Evolutionary conservation across 441 rosid genomes (phyloP).

Genomic region (Omphalea diandra): DNA sequence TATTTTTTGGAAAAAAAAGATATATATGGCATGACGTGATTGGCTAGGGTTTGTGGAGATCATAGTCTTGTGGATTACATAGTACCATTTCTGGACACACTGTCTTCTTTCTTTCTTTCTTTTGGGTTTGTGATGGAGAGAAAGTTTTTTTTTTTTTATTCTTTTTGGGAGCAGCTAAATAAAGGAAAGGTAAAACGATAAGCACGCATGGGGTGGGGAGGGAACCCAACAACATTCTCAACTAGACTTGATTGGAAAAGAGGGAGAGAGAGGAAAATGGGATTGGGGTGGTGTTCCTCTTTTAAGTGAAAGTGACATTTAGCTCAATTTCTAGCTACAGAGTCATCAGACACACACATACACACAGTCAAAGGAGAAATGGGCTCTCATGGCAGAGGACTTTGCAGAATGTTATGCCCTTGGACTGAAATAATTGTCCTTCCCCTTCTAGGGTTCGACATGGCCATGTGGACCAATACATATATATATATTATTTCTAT

Average conservation of each 20-base stretch:
- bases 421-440: slow-evolving; percentile 34
- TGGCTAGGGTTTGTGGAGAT: slow-evolving; percentile 38
- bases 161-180: too few species aligned
- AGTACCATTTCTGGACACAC: too few species aligned
- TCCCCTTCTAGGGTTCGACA: slow-evolving; percentile 25
- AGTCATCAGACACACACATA: too few species aligned
- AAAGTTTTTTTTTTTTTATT: neutral
- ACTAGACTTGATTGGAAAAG: too few species aligned
- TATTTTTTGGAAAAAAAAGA: too few species aligned
- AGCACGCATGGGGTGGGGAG: slow-evolving; percentile 14
- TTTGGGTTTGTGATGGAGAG: neutral
- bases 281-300: slow-evolving; percentile 33
- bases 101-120: too few species aligned
- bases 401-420: slow-evolving; percentile 17
- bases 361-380: slow-evolving; percentile 36
- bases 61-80: slow-evolving; percentile 8
- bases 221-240: too few species aligned
- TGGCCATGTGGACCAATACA: slow-evolving; percentile 22
- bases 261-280: slow-evolving; percentile 4
- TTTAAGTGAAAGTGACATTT: slow-evolving; percentile 61
- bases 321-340: too few species aligned
- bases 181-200: slow-evolving; percentile 10
- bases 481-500: neutral
- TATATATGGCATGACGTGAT: neutral
- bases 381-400: too few species aligned